Percentiles rank a stretch among this genome's conserved stretches.
Conservation (phyloP, 352 stramenopile genomes). For the Pythium oligandrum region DNA sequence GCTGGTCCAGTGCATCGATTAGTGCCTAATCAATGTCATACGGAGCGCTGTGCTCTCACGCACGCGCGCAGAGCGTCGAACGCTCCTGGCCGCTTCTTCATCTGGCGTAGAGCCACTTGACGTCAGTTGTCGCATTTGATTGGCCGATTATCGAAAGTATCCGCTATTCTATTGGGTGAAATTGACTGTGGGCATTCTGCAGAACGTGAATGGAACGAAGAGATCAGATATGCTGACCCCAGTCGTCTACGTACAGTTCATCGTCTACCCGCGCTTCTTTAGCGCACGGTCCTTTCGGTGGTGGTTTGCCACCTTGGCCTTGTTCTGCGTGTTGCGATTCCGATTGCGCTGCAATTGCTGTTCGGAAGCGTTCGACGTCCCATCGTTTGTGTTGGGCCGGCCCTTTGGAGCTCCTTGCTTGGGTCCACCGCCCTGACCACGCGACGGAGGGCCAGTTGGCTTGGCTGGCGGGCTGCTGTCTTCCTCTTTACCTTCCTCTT, state of each 20-base stretch:
- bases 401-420: neutral
- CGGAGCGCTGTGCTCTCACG: no score
- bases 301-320: conserved; percentile 76
- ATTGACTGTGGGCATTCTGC: no score
- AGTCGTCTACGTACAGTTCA: neutral
- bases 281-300: conserved; percentile 78
- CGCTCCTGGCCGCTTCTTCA: no score
- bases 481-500: conserved; percentile 14
- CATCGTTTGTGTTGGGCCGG: neutral
- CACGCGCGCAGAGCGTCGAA: no score
- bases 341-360: conserved; percentile 24
- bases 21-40: no score
- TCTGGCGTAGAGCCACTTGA: no score
- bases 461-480: conserved; percentile 10
- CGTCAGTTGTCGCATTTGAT: no score
- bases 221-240: no score
- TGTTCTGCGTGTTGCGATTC: conserved; percentile 51
- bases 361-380: neutral
- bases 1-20: no score
- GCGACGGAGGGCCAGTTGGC: neutral
- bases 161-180: no score
- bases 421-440: neutral
- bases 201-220: no score
- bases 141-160: no score
- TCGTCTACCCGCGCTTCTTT: conserved; percentile 66